These are phyloP conservation scores for Trichophaea hybrida DNA, from an alignment of 2,329 filamentous ascomycete species.

Conservation along the genomic window DNA sequence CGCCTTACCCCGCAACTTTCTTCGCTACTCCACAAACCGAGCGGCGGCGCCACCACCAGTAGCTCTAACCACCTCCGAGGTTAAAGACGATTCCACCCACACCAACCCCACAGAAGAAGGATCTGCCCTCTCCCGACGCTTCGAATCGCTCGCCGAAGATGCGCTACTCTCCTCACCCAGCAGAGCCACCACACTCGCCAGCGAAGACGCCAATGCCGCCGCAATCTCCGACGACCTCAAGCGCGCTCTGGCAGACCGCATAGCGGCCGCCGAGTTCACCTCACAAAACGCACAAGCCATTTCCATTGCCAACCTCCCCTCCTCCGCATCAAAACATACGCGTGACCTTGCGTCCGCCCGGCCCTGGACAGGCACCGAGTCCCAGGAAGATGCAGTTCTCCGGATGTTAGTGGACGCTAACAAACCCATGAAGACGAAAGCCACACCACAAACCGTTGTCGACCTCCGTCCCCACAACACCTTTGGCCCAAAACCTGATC, in stretches of 20 bases:
- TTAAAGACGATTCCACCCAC: background rate
- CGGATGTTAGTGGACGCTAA: conserved; percentile 73
- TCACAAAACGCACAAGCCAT: conserved; percentile 39
- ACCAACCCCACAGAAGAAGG: conserved; percentile 6
- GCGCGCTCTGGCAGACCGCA: conserved; percentile 41
- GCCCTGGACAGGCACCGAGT: conserved; percentile 69
- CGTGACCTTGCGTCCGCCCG: conserved; percentile 51
- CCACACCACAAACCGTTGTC: conserved; percentile 17
- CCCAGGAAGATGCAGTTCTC: conserved; percentile 57
- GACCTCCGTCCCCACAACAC: conserved; percentile 12
- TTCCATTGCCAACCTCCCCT: conserved; percentile 36
- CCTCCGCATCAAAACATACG: conserved; percentile 53
- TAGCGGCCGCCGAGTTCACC: conserved; percentile 43
- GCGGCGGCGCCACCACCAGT: background rate
- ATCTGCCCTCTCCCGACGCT: conserved; percentile 35
- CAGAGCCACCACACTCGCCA: conserved; percentile 40
- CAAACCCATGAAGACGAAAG: conserved; percentile 45
- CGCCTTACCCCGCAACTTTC: background rate
- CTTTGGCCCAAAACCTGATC: background rate
- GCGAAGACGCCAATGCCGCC: conserved; percentile 36
- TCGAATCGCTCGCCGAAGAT: conserved; percentile 50
- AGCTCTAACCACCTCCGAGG: background rate
- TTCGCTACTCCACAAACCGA: conserved; percentile 1
- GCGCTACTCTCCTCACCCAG: conserved; percentile 45
- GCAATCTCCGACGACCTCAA: conserved; percentile 52